A percentile compares a stretch with the other conserved stretches of the same genome.
phyloP scores from a whole-genome alignment of 2,329 filamentous ascomycete genomes.

The Elsinoe fawcettii region DNA sequence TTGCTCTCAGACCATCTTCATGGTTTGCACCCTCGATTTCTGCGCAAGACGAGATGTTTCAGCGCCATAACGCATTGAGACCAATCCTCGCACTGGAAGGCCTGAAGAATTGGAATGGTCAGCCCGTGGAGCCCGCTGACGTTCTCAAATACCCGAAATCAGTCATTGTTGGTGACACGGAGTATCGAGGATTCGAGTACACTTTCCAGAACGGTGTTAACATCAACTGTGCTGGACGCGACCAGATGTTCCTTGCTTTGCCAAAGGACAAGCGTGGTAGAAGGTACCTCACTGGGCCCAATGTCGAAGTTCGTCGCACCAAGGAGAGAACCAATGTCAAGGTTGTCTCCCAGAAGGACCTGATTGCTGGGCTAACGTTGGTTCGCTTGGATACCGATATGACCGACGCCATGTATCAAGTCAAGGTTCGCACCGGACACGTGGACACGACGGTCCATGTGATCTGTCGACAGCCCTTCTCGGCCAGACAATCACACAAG shows the following conservation, averaged over 20 bases:
- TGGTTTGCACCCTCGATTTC: not conserved
- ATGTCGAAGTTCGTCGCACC: not conserved
- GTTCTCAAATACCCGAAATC: slow-evolving; percentile 5
- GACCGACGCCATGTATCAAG: not conserved
- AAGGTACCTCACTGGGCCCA: not conserved
- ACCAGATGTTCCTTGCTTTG: slow-evolving; percentile 9
- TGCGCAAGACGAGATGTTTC: not conserved
- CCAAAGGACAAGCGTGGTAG: not conserved
- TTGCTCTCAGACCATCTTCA: not conserved
- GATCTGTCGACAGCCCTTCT: not conserved
- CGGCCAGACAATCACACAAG: not conserved
- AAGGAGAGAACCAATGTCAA: not conserved
- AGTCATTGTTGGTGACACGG: not conserved
- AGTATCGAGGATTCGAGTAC: not conserved
- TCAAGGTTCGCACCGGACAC: not conserved
- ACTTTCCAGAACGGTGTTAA: slow-evolving; percentile 2
- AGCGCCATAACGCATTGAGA: not conserved
- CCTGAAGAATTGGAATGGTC: not conserved
- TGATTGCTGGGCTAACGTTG: slow-evolving; percentile 9
- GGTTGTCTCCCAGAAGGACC: slow-evolving; percentile 5
- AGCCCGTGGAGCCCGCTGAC: not conserved
- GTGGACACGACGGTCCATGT: not conserved
- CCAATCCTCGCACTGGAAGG: not conserved
- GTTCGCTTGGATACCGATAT: not conserved
- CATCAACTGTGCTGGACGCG: not conserved